phyloP scores from a whole-genome alignment of 2,329 filamentous ascomycete species.

The Colletotrichum euphorbiae region DNA sequence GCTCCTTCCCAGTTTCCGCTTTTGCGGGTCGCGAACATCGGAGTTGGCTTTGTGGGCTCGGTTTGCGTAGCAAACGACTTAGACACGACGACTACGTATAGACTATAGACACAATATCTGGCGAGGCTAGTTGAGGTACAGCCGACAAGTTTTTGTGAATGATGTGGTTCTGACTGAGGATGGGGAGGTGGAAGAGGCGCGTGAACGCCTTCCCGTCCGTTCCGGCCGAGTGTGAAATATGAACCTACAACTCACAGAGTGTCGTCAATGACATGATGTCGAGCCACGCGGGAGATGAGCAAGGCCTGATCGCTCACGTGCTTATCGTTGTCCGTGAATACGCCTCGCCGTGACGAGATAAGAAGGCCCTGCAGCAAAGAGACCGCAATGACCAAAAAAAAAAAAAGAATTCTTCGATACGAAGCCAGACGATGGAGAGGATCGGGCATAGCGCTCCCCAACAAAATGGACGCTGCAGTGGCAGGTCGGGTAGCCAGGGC shows the following conservation, averaged over 20 bases:
- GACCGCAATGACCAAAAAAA: neutral
- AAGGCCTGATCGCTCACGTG: constrained; percentile 7
- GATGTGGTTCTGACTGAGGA: neutral
- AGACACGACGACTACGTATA: neutral
- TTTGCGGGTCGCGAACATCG: constrained; percentile 4
- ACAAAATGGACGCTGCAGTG: constrained; percentile 39
- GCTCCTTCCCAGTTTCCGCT: constrained; percentile 23
- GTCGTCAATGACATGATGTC: constrained; percentile 15
- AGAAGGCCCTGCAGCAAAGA: constrained; percentile 11
- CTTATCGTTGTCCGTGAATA: constrained; percentile 7
- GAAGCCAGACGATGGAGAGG: constrained; percentile 3
- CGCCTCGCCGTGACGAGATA: constrained; percentile 16
- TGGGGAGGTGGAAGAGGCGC: neutral
- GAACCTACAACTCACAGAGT: neutral
- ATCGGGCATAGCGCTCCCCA: constrained; percentile 37
- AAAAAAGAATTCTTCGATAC: constrained; percentile 27
- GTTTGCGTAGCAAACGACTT: constrained; percentile 1
- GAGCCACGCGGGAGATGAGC: neutral
- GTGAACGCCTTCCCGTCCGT: constrained; percentile 8
- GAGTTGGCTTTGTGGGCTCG: neutral
- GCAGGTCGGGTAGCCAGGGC: constrained; percentile 28
- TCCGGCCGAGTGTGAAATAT: constrained; percentile 19
- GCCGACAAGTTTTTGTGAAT: constrained; percentile 1
- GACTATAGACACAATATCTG: constrained; percentile 1
- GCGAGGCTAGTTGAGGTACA: constrained; percentile 10